Percentiles rank a stretch among this genome's conserved stretches.
phyloP scores from a whole-genome alignment of 2,329 filamentous ascomycete species.

The Ustulina deusta region DNA sequence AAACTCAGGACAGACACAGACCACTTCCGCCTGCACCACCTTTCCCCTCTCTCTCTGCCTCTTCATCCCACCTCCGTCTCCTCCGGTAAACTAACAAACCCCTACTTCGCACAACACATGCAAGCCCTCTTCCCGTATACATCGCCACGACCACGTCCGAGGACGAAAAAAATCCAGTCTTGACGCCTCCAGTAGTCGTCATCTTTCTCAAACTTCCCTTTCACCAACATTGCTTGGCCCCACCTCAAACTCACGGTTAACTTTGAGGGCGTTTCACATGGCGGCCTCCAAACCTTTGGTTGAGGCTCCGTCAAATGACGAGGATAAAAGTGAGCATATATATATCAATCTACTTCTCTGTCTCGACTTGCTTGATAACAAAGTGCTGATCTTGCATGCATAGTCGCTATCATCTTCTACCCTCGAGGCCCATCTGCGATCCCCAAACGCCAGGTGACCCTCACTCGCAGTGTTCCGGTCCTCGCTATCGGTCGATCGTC shows the following conservation, averaged over 20 bases:
- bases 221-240: background rate
- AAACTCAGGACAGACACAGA: slow-evolving; percentile 9
- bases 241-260: background rate
- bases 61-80: background rate
- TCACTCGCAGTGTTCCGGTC: slow-evolving; percentile 44
- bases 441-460: slow-evolving; percentile 48
- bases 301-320: slow-evolving; percentile 20
- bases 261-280: slow-evolving; percentile 23
- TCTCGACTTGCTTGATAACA: background rate
- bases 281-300: slow-evolving; percentile 21
- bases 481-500: slow-evolving; percentile 60
- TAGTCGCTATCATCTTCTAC: slow-evolving; percentile 29
- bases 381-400: slow-evolving; percentile 39
- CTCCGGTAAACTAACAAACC: background rate
- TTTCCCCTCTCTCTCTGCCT: background rate
- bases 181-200: background rate
- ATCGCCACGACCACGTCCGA: background rate
- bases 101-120: background rate
- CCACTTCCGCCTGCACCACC: slow-evolving; percentile 7
- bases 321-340: slow-evolving; percentile 38
- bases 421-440: slow-evolving; percentile 27
- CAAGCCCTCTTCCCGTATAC: background rate
- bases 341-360: slow-evolving; percentile 10
- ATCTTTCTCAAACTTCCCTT: background rate
- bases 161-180: background rate